phyloP scores from a whole-genome alignment of 2,329 filamentous ascomycete species.

The Botrytis byssoidea region DNA sequence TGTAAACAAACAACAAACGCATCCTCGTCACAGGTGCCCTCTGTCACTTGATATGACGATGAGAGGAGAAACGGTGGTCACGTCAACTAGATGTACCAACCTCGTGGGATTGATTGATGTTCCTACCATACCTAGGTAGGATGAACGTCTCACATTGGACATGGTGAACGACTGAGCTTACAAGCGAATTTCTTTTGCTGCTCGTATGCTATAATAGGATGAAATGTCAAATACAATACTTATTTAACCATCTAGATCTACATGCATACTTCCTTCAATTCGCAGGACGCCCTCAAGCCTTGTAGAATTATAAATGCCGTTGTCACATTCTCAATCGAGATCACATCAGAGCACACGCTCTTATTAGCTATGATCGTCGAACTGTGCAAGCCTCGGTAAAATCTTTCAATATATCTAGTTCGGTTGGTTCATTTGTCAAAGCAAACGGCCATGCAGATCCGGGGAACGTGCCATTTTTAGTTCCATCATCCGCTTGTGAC shows the following conservation, averaged over 20 bases:
- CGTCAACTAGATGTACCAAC: neutral
- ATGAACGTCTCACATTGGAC: neutral
- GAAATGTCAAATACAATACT: neutral
- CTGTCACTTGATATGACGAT: neutral
- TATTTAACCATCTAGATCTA: neutral
- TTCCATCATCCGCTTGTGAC: neutral
- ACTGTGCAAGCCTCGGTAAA: neutral
- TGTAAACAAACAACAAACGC: neutral
- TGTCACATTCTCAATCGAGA: neutral
- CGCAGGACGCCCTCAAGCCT: neutral
- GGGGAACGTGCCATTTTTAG: slow-evolving; percentile 1
- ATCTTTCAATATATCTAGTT: neutral
- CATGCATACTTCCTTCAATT: neutral
- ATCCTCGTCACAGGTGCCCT: neutral
- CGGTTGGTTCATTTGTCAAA: neutral
- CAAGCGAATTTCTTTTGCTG: neutral
- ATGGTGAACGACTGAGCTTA: neutral
- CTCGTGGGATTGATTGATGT: neutral
- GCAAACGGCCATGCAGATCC: neutral
- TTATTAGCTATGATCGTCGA: neutral
- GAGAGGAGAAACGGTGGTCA: neutral
- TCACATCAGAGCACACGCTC: neutral
- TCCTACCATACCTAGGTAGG: neutral
- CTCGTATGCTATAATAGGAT: neutral
- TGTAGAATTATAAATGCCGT: neutral